A percentile compares a stretch with the other conserved stretches of the same genome.
Evolutionary conservation across 2,329 filamentous ascomycete species (phyloP).

Genomic region (Calonectria naviculata): DNA sequence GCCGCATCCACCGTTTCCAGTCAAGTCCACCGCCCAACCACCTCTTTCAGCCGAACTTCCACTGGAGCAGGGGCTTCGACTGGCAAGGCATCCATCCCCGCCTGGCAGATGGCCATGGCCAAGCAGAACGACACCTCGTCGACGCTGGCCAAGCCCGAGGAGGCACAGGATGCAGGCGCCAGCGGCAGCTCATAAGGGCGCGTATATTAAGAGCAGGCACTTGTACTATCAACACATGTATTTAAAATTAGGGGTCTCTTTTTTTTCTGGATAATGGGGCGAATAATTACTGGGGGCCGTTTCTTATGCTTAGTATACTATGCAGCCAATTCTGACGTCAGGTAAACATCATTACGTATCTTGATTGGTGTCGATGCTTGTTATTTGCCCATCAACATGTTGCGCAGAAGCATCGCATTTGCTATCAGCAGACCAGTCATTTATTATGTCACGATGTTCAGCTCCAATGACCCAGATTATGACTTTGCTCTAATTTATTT

Average conservation of each 20-base stretch:
- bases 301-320: neutral
- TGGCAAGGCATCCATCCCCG: constrained; percentile 76
- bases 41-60: constrained; percentile 42
- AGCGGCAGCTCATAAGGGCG: constrained; percentile 27
- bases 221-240: constrained; percentile 23
- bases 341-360: neutral
- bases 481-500: neutral
- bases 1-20: constrained; percentile 41
- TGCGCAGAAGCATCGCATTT: neutral
- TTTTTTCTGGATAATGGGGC: constrained; percentile 16
- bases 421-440: neutral
- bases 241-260: constrained; percentile 9
- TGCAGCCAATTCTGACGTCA: neutral
- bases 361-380: neutral
- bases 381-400: neutral
- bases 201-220: neutral
- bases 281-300: constrained; percentile 1
- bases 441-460: neutral
- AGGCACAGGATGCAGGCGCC: constrained; percentile 31
- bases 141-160: constrained; percentile 40
- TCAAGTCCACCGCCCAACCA: constrained; percentile 38
- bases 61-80: constrained; percentile 51
- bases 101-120: constrained; percentile 82
- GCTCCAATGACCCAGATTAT: neutral
- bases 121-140: constrained; percentile 57